phyloP scores from a whole-genome alignment of 176 grass and related monocot genomes.

The Coix lacrymajobi region DNA sequence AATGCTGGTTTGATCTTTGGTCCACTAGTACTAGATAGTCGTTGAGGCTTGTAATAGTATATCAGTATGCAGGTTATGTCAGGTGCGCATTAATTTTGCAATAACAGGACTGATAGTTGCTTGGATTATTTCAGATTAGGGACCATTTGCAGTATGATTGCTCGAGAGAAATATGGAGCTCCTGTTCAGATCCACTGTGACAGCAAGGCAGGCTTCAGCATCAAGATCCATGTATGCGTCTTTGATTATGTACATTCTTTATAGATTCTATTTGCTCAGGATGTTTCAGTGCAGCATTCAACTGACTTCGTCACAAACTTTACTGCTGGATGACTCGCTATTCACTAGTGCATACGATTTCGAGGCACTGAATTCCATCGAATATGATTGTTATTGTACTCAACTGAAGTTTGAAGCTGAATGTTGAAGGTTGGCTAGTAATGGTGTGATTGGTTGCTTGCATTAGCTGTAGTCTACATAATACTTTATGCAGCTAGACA shows the following conservation, averaged over 20 bases:
- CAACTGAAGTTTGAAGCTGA: background rate
- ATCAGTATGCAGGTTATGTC: conserved; percentile 24
- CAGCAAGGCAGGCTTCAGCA: background rate
- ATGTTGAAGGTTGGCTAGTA: background rate
- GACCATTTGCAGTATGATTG: conserved; percentile 26
- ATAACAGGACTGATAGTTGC: background rate
- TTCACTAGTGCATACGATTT: background rate
- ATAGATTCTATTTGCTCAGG: background rate
- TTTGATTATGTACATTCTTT: conserved; percentile 18
- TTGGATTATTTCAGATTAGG: conserved; percentile 24
- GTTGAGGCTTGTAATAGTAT: background rate
- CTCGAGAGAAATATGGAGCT: background rate
- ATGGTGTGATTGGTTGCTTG: background rate
- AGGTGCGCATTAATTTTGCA: conserved; percentile 21
- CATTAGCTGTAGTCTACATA: too few species aligned
- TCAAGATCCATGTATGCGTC: background rate
- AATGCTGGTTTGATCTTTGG: conserved; percentile 21
- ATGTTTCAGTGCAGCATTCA: background rate
- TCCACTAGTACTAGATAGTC: background rate
- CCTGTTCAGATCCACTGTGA: conserved; percentile 21
- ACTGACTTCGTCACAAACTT: background rate
- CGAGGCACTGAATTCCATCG: background rate
- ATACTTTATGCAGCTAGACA: background rate
- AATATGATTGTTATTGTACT: background rate
- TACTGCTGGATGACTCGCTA: background rate